A percentile compares a stretch with the other conserved stretches of the same genome.
Evolutionary conservation across 768 basidiomycete genomes (phyloP).

Genomic region (Phlebiopsis gigantea): DNA sequence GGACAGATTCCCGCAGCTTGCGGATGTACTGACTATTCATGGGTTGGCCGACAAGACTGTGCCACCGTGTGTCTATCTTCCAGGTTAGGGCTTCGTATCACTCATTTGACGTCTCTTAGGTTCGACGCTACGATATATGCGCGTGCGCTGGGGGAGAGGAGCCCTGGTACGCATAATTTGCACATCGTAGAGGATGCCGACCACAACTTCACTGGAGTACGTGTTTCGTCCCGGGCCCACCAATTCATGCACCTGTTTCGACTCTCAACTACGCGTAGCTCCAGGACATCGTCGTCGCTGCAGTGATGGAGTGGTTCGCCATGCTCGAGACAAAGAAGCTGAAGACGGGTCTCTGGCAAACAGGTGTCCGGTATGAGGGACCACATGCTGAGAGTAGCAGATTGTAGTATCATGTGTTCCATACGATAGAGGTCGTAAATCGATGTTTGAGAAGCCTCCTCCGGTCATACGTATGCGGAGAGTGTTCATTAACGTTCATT

Average conservation of each 20-base stretch:
- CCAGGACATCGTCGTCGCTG: constrained; percentile 56
- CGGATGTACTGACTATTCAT: constrained; percentile 73
- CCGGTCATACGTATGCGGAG: neutral
- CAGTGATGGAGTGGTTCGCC: constrained; percentile 66
- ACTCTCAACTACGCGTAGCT: neutral
- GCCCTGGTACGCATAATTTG: constrained; percentile 65
- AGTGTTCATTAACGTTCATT: too few relatives aligned
- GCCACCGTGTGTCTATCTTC: constrained; percentile 47
- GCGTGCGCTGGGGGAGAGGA: constrained; percentile 47
- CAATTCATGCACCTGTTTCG: too few relatives aligned
- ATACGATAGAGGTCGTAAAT: too few relatives aligned
- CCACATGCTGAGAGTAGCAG: neutral
- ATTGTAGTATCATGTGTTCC: neutral
- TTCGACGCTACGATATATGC: constrained; percentile 73
- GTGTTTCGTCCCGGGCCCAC: constrained; percentile 7
- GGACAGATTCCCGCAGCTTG: constrained; percentile 55
- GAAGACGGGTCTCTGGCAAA: constrained; percentile 59
- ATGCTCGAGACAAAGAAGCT: constrained; percentile 40
- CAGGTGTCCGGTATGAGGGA: constrained; percentile 30
- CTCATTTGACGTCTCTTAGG: constrained; percentile 29
- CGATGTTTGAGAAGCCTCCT: neutral
- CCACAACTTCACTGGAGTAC: constrained; percentile 68
- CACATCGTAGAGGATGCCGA: constrained; percentile 70
- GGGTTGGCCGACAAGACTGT: constrained; percentile 67
- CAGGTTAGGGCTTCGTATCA: neutral